Percentiles rank a stretch among this genome's conserved stretches.
Conservation (phyloP, 768 basidiomycete genomes). For the Chlorophyllum brunneum region DNA sequence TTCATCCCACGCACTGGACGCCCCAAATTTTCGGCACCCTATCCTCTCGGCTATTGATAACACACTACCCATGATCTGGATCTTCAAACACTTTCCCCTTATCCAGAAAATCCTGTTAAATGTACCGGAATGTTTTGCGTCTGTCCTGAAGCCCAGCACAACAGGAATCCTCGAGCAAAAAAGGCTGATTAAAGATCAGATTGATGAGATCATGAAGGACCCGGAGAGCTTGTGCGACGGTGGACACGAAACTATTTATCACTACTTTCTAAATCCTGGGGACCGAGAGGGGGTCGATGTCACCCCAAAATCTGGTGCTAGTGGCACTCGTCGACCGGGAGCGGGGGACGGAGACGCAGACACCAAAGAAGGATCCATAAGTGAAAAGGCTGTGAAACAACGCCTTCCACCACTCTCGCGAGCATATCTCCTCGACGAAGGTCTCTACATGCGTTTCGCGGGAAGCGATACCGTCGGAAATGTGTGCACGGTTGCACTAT, state of each 20-base stretch:
- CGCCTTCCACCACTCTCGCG: slow-evolving; percentile 28
- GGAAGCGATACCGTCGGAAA: slow-evolving; percentile 44
- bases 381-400: too few species aligned
- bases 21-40: slow-evolving; percentile 30
- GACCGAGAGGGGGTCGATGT: background rate
- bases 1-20: slow-evolving; percentile 26
- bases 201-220: slow-evolving; percentile 30
- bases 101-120: slow-evolving; percentile 26
- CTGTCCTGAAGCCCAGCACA: slow-evolving; percentile 30
- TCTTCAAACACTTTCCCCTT: slow-evolving; percentile 34
- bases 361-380: too few species aligned
- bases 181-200: slow-evolving; percentile 30
- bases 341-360: too few species aligned
- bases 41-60: slow-evolving; percentile 31
- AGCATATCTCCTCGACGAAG: slow-evolving; percentile 34
- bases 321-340: background rate
- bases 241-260: slow-evolving; percentile 35
- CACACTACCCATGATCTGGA: slow-evolving; percentile 32
- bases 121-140: slow-evolving; percentile 30
- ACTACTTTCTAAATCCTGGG: slow-evolving; percentile 29
- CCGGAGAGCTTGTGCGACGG: slow-evolving; percentile 25
- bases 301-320: background rate
- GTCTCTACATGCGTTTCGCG: slow-evolving; percentile 33
- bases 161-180: slow-evolving; percentile 30
- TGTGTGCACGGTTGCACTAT: slow-evolving; percentile 32